Base-by-base conservation (phyloP, 345 rosid species). In the Turritis glabra region DNA sequence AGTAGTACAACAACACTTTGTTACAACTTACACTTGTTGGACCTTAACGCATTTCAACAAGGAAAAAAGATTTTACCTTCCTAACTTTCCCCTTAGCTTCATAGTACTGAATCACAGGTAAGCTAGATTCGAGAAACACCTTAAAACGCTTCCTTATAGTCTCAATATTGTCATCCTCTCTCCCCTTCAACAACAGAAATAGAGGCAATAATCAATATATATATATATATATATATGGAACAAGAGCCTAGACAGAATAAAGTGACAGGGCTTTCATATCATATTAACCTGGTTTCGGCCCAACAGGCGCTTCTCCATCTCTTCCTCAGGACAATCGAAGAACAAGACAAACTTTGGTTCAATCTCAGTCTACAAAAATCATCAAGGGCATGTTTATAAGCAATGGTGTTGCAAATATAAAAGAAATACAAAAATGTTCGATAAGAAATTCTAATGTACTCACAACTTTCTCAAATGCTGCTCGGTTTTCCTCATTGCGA, bases 401-500 rank as follows among this genome's bases (percentile, higher is more conserved):
- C 51, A 65, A 57, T 14, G 22, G 4, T 48, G 4, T 18, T 1
- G 43, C 58, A 13, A 35, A 52, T 10, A 10, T 41, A 43, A 35
- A 52, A n/a, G 5, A 1, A 13, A 8, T 7, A 33, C n/a, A 13
- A 5, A 25, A 14, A 18, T 6, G 14, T 29, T 18, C 7, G 11
- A 4, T 10, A 1, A 37, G 46, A 21, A 37, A 8, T 2, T 29
- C 13, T 9, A 17, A 26, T 27, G 52, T 60, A 72, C 91, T 87
- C 82, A 88, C 97, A 71, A 84, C 87, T 66, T 61, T 82, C 65
- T 89, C 97, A 81, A 90, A 93, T 32, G 96, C 92, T 8, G 87
- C 86, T 46, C 90, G 89, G 80, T 90, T 93, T 75, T 89, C 93
- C 84, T 93, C 98, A 72, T 93, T 85, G 10, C 97, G 86, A 77